phyloP scores from a whole-genome alignment of 2,329 filamentous ascomycete genomes.

The Colletotrichum theobromicola region DNA sequence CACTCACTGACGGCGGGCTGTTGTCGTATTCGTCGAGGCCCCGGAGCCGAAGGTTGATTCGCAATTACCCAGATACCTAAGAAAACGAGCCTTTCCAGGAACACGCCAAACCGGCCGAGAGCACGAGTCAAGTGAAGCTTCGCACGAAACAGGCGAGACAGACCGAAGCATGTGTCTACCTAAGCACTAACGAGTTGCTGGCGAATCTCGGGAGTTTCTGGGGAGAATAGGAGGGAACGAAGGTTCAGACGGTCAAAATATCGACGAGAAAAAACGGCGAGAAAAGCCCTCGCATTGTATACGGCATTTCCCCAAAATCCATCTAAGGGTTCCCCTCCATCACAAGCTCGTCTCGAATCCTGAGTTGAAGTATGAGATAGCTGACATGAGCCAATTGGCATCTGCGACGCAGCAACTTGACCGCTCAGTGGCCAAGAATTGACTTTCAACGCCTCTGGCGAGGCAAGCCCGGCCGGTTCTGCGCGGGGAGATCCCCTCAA shows the following conservation, averaged over 20 bases:
- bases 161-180: background rate
- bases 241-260: constrained; percentile 12
- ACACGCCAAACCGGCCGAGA: background rate
- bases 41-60: background rate
- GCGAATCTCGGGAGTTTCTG: background rate
- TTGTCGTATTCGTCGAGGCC: background rate
- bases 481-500: constrained; percentile 18
- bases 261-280: background rate
- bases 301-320: background rate
- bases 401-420: constrained; percentile 1
- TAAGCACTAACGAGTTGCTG: background rate
- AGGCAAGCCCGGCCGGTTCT: constrained; percentile 2
- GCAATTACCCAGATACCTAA: background rate
- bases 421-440: background rate
- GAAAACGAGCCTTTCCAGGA: background rate
- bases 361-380: background rate
- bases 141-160: constrained; percentile 9
- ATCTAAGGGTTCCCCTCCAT: background rate
- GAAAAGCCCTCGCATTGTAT: constrained; percentile 4
- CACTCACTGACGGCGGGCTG: background rate
- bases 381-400: constrained; percentile 20
- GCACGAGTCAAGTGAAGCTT: background rate
- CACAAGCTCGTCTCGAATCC: constrained; percentile 1
- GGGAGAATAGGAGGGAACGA: background rate
- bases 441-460: background rate